Conservation (phyloP, 2,329 filamentous ascomycete genomes). For the Cladophialophora bantiana region DNA sequence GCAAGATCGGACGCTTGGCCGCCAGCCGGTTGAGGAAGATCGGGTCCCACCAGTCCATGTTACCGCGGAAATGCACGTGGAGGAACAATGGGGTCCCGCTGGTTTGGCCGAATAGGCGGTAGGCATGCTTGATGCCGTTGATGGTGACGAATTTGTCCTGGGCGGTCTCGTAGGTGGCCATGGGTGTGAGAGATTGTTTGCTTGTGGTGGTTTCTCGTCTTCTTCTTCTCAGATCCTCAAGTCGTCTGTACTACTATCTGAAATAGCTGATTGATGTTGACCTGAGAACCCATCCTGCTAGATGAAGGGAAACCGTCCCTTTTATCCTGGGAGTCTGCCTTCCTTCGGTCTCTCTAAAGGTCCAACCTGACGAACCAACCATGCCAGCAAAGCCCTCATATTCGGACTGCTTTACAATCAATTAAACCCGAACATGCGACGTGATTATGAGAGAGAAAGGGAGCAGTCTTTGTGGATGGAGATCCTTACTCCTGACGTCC, state of each 20-base stretch:
- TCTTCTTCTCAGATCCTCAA: not conserved
- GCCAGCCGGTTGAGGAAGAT: slow-evolving; percentile 56
- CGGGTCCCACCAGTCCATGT: slow-evolving; percentile 48
- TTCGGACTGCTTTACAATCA: not conserved
- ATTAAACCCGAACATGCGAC: not conserved
- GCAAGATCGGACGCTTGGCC: slow-evolving; percentile 51
- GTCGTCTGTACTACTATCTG: not conserved
- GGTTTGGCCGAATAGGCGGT: slow-evolving; percentile 37
- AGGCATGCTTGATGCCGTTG: slow-evolving; percentile 40
- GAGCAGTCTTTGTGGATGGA: not conserved
- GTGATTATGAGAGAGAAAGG: not conserved
- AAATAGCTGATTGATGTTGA: not conserved
- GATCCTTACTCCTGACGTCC: not conserved
- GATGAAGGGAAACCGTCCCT: not conserved
- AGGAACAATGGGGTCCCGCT: slow-evolving; percentile 41
- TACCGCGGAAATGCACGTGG: slow-evolving; percentile 42
- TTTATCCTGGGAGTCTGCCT: not conserved
- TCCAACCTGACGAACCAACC: not conserved
- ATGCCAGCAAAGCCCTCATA: not conserved
- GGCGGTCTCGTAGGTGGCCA: slow-evolving; percentile 40
- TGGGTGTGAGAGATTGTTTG: not conserved
- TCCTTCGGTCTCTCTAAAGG: not conserved
- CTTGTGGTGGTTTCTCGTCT: too few relatives aligned
- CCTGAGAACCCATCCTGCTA: not conserved
- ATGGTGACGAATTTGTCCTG: slow-evolving; percentile 37